A percentile compares a stretch with the other conserved stretches of the same genome.
Evolutionary conservation across 495 filamentous ascomycete species (phyloP).

Genomic region (Podospora pseudoanserina): DNA sequence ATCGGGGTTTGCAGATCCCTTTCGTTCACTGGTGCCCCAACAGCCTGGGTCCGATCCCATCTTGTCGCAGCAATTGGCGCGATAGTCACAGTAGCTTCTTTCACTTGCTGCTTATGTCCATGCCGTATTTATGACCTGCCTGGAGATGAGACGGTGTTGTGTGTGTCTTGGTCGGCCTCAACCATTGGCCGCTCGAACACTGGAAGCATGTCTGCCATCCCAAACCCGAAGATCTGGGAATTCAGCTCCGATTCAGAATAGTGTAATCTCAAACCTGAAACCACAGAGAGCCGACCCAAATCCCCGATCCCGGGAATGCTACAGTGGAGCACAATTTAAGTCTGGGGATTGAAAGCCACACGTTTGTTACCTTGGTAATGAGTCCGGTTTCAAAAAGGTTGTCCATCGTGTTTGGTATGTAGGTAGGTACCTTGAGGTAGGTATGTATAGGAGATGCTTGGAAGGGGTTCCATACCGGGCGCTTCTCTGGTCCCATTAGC

Average conservation of each 20-base stretch:
- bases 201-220: too few species aligned
- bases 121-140: neutral
- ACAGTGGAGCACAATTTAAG: neutral
- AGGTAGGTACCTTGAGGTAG: too few species aligned
- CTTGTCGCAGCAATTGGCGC: neutral
- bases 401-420: too few species aligned
- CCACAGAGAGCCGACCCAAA: neutral
- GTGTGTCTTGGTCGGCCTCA: too few species aligned
- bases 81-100: neutral
- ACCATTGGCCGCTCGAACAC: too few species aligned
- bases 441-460: too few species aligned
- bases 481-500: too few species aligned
- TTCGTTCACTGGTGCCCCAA: neutral
- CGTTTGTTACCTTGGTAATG: neutral
- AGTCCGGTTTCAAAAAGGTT: neutral
- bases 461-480: too few species aligned
- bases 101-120: neutral
- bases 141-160: too few species aligned
- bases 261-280: neutral
- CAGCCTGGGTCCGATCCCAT: neutral
- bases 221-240: too few species aligned
- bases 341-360: neutral
- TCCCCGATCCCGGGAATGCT: neutral
- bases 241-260: too few species aligned
- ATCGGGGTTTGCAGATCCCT: neutral